Conservation (phyloP, 495 filamentous ascomycete genomes). For the Immersiella caudata region DNA sequence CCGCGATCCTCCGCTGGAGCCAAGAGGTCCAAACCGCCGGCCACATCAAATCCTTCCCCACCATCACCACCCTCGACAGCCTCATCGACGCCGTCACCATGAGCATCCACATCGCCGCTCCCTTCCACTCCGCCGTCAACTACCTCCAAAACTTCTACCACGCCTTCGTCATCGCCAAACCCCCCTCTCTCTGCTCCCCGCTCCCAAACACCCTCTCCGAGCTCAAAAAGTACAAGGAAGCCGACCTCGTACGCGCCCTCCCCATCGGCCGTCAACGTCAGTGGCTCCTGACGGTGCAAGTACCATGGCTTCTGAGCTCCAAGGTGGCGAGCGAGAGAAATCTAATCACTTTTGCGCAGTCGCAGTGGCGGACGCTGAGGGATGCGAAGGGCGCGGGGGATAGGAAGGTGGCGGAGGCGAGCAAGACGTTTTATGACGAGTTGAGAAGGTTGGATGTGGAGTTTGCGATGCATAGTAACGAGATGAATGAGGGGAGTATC, state of each 20-base stretch:
- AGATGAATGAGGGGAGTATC: constrained; percentile 40
- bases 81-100: constrained; percentile 77
- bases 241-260: constrained; percentile 41
- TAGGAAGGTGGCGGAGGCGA: constrained; percentile 26
- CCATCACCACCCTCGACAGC: constrained; percentile 77
- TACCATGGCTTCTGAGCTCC: constrained; percentile 51
- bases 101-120: constrained; percentile 56
- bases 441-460: constrained; percentile 29
- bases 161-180: constrained; percentile 50
- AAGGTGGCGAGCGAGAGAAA: constrained; percentile 41
- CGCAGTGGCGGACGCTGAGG: constrained; percentile 36
- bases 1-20: no score
- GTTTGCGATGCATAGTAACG: constrained; percentile 29
- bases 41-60: constrained; percentile 54
- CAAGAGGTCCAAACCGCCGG: constrained; percentile 39
- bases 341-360: constrained; percentile 43
- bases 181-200: constrained; percentile 40
- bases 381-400: constrained; percentile 22
- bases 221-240: constrained; percentile 36
- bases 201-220: constrained; percentile 35
- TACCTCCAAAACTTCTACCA: constrained; percentile 56
- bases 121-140: constrained; percentile 55
- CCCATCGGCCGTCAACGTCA: constrained; percentile 44
- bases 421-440: constrained; percentile 29
- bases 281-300: constrained; percentile 47